Evolutionary conservation across 1,284 basidiomycete genomes (phyloP), one percentile per base, ranked within the genome.

Genomic region (Schizopora paradoxa): DNA sequence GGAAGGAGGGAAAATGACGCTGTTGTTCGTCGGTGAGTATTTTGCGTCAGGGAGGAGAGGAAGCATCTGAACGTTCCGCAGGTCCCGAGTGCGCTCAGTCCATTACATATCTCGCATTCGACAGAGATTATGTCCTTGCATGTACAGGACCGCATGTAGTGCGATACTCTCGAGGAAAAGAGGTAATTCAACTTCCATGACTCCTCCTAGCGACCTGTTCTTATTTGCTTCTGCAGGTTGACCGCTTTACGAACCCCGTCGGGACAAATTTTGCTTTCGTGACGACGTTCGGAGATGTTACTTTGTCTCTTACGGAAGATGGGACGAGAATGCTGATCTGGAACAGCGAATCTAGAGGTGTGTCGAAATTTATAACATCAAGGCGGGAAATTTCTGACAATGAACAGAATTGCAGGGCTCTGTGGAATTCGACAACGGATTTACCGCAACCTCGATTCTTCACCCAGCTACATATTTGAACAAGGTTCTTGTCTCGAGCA

Each of bases 391-490:
- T n/a, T n/a, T n/a, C n/a, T n/a, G n/a, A n/a, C n/a, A n/a, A n/a
- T n/a, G n/a, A 43, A 3, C 50, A 86, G 83, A 69, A 40, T 63
- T 88, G 8, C 70, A 81, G 42, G 69, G 68, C 2, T 76, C 74
- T 7, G 78, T 96, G 37, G 70, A 82, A 41, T 94, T 93, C 55
- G 81, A 86, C 33, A 58, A 73, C 10, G 81, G 74, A 4, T 98
- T 98, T 62, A 86, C 82, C 1, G 94, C 95, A 6, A 87, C 81
- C 7, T 76, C 74, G 14, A 66, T 97, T 23, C 72, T 97, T 5
- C 96, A 99, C 63, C 96, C 96, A 1, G 86, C 92, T 1, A 99
- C 96, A 3, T 99, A 99, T 65, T 66, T 99, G 44, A 98, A 99
- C 72, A 99, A 99, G 68, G 74, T 99, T 1, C 71, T 99, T 1